Base-by-base conservation (phyloP, 176 grass and related monocot species). In the Chloris gayana region DNA sequence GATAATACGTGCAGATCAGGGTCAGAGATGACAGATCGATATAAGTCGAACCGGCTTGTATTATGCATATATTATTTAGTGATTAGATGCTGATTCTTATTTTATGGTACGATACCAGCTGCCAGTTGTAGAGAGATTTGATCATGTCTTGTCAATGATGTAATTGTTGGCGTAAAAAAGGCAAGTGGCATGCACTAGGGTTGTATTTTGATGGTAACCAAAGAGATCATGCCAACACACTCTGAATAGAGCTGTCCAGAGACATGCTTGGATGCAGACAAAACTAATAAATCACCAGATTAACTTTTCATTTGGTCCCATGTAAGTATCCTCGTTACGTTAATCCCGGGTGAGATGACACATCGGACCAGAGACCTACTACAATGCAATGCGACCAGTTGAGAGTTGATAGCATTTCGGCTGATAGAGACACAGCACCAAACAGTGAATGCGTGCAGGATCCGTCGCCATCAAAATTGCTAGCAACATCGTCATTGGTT, bases 51-150 rank as follows among this genome's bases (percentile, higher is more conserved):
- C 45, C 21, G 33, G 62, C 62, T 67, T 51, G 61, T 10, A 4
- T 54, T 54, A 0, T 54, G 8, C 19, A 22, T 51, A 60, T 65
- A n/a, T 51, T 53, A 37, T 33, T 53, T 38, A 22, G 45, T 53
- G 63, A 79, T 68, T 47, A 27, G 63, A 79, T 68, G 64, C 64
- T 79, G 63, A 68, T 79, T 79, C 77, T 37, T 68, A 14, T 1
- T 66, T 15, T 2, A 13, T 24, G 24, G 57, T 60, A 27, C 47
- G 1, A 27, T 12, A 25, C 9, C 3, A 8, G 29, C 64, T 67
- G 64, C 64, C 64, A 67, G 19, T 39, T 39, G 64, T 67, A 67
- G 64, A 51, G 41, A 30, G 32, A 29, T 61, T 61, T 29, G 25
- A 6, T 61, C 25, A 29, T 61, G 58, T 14, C 25, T 61, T 61